Evolutionary conservation across 129 eudicot genomes (phyloP).

Genomic region (Saposhnikovia divaricata): DNA sequence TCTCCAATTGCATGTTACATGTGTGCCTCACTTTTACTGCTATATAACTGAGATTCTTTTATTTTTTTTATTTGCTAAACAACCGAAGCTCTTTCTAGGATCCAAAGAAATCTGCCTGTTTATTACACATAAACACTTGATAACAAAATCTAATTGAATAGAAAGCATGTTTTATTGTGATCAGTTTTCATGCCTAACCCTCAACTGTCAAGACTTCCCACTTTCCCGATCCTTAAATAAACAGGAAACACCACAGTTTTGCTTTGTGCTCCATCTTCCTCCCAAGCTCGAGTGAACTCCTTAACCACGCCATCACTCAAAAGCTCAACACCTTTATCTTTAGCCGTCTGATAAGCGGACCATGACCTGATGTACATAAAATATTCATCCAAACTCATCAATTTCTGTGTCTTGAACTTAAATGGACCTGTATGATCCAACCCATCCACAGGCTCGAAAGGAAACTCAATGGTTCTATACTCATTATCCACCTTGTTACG

Average conservation of each 20-base stretch:
- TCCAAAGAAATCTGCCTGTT: not conserved
- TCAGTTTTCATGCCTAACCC: not conserved
- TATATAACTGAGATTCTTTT: not conserved
- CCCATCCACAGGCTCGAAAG: constrained; percentile 62
- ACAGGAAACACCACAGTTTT: constrained; percentile 49
- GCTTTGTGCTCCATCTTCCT: constrained; percentile 28
- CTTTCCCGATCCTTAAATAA: constrained; percentile 68
- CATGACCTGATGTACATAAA: constrained; percentile 41
- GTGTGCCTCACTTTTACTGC: not conserved
- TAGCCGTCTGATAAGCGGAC: constrained; percentile 65
- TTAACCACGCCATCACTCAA: constrained; percentile 38
- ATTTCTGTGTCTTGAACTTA: constrained; percentile 32
- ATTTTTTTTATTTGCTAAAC: not conserved
- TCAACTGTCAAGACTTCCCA: constrained; percentile 14
- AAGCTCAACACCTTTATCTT: constrained; percentile 62
- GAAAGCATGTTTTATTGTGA: not conserved
- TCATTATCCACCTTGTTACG: constrained; percentile 39
- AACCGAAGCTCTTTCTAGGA: not conserved
- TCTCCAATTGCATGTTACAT: not conserved
- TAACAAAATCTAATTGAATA: not conserved
- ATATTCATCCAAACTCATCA: constrained; percentile 46
- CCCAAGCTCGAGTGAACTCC: constrained; percentile 51
- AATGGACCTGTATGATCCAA: constrained; percentile 56
- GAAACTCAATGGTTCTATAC: constrained; percentile 42
- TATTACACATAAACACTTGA: not conserved